phyloP scores from a whole-genome alignment of 805 yeast genomes.

The Limtongia smithiae region DNA sequence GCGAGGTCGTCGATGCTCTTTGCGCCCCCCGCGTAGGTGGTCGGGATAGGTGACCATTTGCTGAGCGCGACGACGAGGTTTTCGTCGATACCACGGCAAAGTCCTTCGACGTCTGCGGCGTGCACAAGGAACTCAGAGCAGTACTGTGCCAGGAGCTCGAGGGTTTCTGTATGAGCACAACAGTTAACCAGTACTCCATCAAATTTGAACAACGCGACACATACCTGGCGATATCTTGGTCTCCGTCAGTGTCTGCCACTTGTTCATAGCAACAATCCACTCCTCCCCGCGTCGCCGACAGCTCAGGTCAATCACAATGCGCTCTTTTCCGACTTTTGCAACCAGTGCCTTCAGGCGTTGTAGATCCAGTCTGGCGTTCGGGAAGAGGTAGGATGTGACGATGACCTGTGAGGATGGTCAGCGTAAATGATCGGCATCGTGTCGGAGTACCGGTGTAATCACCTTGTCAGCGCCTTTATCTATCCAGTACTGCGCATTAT shows the following conservation, averaged over 20 bases:
- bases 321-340: conserved; percentile 55
- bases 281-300: conserved; percentile 35
- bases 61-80: conserved; percentile 67
- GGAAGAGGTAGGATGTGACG: conserved; percentile 87
- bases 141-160: conserved; percentile 53
- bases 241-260: conserved; percentile 89
- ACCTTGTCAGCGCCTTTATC: conserved; percentile 69
- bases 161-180: too few species aligned
- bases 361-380: conserved; percentile 51
- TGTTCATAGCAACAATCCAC: conserved; percentile 97
- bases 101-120: conserved; percentile 98
- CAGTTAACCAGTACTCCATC: too few species aligned
- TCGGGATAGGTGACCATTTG: conserved; percentile 72
- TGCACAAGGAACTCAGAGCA: conserved; percentile 89
- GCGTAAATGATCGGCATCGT: too few species aligned
- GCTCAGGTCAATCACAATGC: conserved; percentile 74
- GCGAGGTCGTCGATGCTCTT: conserved; percentile 64
- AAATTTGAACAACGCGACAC: neutral
- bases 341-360: conserved; percentile 53
- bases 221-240: conserved; percentile 46
- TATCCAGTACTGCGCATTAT: conserved; percentile 77
- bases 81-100: conserved; percentile 88
- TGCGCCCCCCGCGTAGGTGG: conserved; percentile 98
- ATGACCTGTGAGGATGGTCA: conserved; percentile 61
- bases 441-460: too few species aligned